Conservation (phyloP, 305 asterid genomes). For the Ajuga reptans region DNA sequence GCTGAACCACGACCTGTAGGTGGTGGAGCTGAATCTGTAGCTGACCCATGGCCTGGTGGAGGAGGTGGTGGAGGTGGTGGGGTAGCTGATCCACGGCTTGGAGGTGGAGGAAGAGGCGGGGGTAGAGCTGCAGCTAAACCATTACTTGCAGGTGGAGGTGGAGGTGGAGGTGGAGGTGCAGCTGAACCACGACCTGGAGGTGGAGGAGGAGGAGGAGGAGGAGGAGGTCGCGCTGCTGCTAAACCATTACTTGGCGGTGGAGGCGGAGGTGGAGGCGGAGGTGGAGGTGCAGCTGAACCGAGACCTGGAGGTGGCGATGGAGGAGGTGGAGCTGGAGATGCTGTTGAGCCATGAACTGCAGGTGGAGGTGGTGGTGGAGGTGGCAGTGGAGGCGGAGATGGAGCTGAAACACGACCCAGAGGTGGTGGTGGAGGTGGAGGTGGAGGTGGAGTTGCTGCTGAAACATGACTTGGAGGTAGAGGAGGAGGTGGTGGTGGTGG, state of each 20-base stretch:
- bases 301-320: constrained; percentile 36
- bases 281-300: constrained; percentile 23
- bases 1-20: constrained; percentile 24
- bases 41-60: constrained; percentile 4
- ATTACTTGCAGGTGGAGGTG: constrained; percentile 19
- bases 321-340: constrained; percentile 39
- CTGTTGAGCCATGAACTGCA: background rate
- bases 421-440: constrained; percentile 22
- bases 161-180: constrained; percentile 27
- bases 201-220: constrained; percentile 38
- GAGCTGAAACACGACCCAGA: background rate
- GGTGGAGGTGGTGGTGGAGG: constrained; percentile 24
- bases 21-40: constrained; percentile 35
- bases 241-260: constrained; percentile 22
- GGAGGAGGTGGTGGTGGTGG: constrained; percentile 19
- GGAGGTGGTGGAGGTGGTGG: constrained; percentile 26
- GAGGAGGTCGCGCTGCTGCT: constrained; percentile 22
- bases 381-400: constrained; percentile 23
- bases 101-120: constrained; percentile 35
- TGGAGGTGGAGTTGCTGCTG: constrained; percentile 20
- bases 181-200: constrained; percentile 30
- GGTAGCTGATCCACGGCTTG: constrained; percentile 39
- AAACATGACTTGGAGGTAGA: constrained; percentile 15
- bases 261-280: constrained; percentile 32
- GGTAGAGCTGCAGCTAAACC: constrained; percentile 5